Percentiles rank a stretch among this genome's conserved stretches.
phyloP scores from a whole-genome alignment of 495 filamentous ascomycete genomes.

The Neurospora africana region DNA sequence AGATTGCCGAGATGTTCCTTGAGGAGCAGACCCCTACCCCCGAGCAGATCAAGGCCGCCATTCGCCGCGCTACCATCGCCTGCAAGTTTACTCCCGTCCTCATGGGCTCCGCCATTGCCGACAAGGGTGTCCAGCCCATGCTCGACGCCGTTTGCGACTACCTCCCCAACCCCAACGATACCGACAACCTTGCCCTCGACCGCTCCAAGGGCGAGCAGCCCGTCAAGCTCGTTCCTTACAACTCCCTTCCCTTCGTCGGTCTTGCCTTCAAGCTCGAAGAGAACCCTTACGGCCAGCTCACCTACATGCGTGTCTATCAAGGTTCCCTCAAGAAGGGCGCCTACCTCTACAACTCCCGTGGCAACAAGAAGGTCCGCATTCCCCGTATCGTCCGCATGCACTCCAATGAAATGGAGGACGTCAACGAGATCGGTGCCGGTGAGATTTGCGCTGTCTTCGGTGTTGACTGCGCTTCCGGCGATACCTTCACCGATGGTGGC shows the following conservation, averaged over 20 bases:
- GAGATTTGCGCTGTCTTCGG: constrained; percentile 99
- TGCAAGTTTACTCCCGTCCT: constrained; percentile 92
- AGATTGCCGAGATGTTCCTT: constrained; percentile 93
- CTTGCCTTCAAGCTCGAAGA: constrained; percentile 99
- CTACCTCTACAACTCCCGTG: constrained; percentile 88
- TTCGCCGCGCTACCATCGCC: constrained; percentile 75
- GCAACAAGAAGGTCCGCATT: constrained; percentile 90
- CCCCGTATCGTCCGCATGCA: constrained; percentile 99
- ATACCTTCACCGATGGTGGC: constrained; percentile 93
- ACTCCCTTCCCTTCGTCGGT: constrained; percentile 85
- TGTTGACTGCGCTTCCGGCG: constrained; percentile 94
- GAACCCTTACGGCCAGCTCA: constrained; percentile 96
- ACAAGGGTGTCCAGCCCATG: constrained; percentile 95
- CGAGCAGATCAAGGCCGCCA: constrained; percentile 79
- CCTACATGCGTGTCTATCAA: constrained; percentile 98
- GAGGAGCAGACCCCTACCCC: constrained; percentile 68
- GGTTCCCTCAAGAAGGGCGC: constrained; percentile 78
- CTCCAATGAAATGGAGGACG: constrained; percentile 98
- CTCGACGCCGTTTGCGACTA: constrained; percentile 94
- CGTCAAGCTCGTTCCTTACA: constrained; percentile 84
- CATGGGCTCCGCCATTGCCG: constrained; percentile 90
- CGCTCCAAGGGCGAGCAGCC: constrained; percentile 62
- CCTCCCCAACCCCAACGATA: constrained; percentile 85
- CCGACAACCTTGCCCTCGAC: constrained; percentile 85
- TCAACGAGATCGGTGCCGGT: constrained; percentile 80